Percentiles rank a stretch among this genome's conserved stretches.
Evolutionary conservation across 1,284 basidiomycete species (phyloP).

Genomic region (Neonothopanus nambi): DNA sequence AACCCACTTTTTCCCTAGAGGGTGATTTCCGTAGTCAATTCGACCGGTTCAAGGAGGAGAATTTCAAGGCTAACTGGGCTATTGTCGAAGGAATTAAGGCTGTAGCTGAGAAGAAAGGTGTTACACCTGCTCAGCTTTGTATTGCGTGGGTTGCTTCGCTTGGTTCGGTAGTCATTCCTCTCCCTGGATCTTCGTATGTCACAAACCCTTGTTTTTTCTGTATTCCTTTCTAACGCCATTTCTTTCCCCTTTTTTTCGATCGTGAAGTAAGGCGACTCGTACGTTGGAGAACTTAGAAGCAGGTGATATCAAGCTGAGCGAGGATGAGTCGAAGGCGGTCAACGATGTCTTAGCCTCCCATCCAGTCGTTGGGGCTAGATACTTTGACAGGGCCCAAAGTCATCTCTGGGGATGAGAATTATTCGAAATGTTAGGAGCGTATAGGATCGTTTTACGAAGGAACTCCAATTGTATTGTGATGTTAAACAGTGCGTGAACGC

Average conservation of each 20-base stretch:
- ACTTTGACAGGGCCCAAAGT: not conserved
- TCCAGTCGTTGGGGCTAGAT: constrained; percentile 1
- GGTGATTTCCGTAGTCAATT: constrained; percentile 26
- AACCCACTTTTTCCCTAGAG: constrained; percentile 15
- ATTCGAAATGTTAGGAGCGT: too few species aligned
- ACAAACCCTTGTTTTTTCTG: too few species aligned
- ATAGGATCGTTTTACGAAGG: too few species aligned
- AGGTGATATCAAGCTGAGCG: constrained; percentile 41
- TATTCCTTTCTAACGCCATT: too few species aligned
- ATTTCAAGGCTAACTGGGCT: constrained; percentile 55
- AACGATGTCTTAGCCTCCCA: constrained; percentile 9
- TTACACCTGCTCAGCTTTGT: constrained; percentile 57
- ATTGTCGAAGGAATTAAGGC: constrained; percentile 49
- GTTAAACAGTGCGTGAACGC: too few species aligned
- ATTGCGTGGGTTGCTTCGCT: constrained; percentile 61
- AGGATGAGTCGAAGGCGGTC: constrained; percentile 40
- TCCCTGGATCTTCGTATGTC: too few species aligned
- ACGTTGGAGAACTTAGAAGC: constrained; percentile 46
- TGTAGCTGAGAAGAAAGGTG: constrained; percentile 48
- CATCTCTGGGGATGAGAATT: constrained; percentile 2
- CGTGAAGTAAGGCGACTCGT: constrained; percentile 33
- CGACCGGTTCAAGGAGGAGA: constrained; percentile 30
- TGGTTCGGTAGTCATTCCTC: too few species aligned
- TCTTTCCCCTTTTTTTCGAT: too few species aligned
- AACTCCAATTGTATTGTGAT: too few species aligned